Evolutionary conservation across 768 basidiomycete genomes (phyloP).

Genomic region (Chiua virens): DNA sequence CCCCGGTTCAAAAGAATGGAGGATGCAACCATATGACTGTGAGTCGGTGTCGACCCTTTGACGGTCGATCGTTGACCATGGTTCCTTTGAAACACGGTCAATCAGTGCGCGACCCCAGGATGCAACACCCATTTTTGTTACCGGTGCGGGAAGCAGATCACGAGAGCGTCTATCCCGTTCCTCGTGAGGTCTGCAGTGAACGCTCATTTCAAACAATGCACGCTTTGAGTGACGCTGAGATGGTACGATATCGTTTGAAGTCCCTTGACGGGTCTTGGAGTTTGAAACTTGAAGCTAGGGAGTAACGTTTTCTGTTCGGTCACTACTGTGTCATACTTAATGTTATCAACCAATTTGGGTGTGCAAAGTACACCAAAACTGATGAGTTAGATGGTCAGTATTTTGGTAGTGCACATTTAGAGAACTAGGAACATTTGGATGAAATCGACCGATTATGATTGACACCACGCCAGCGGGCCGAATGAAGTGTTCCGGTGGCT

Average conservation of each 20-base stretch:
- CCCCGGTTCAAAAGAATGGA: slow-evolving; percentile 49
- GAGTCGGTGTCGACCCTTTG: slow-evolving; percentile 18
- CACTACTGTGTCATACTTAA: no score
- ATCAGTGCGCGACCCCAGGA: slow-evolving; percentile 49
- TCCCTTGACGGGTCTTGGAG: no score
- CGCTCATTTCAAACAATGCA: slow-evolving; percentile 36
- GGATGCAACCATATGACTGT: slow-evolving; percentile 66
- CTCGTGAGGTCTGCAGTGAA: slow-evolving; percentile 34
- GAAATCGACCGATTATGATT: no score
- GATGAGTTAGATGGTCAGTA: no score
- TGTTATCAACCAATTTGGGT: no score
- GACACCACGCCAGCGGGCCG: no score
- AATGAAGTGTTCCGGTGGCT: slow-evolving; percentile 8
- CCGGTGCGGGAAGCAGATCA: slow-evolving; percentile 47
- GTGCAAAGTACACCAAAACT: no score
- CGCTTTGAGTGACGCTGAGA: slow-evolving; percentile 17
- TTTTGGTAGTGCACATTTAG: no score
- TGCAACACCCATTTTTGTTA: slow-evolving; percentile 63
- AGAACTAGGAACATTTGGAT: no score
- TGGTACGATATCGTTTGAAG: no score
- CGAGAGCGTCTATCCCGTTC: slow-evolving; percentile 31
- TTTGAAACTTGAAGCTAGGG: no score
- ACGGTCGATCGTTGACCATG: background rate
- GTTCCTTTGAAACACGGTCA: background rate
- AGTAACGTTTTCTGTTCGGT: no score